Conservation (phyloP, 108 stramenopile genomes). For the Fistulifera pelliculosa region DNA sequence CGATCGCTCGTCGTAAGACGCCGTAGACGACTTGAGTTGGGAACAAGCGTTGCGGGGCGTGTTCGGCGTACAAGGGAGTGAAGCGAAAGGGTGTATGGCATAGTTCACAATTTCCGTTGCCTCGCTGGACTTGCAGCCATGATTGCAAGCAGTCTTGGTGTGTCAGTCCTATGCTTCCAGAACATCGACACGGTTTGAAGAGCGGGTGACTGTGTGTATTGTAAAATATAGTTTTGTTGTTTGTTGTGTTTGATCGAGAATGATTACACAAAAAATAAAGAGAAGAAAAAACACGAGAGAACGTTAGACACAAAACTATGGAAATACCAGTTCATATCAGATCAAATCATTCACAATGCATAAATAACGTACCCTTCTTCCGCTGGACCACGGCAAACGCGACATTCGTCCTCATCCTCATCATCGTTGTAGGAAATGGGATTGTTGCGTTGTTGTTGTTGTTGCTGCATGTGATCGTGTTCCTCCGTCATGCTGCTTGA, state of each 20-base stretch:
- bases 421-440: constrained; percentile 9
- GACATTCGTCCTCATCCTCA: constrained; percentile 79
- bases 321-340: constrained; percentile 1
- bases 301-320: not conserved
- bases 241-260: too few species aligned
- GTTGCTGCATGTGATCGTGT: too few species aligned
- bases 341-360: too few species aligned
- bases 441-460: constrained; percentile 5
- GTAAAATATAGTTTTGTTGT: too few species aligned
- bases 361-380: constrained; percentile 68
- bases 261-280: not conserved
- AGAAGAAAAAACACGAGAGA: not conserved
- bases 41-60: constrained; percentile 69
- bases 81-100: constrained; percentile 79
- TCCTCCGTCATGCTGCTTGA: too few species aligned
- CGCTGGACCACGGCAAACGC: constrained; percentile 84
- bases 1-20: constrained; percentile 44
- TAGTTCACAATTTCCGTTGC: constrained; percentile 73
- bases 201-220: constrained; percentile 69
- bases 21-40: constrained; percentile 54
- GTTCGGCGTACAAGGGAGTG: constrained; percentile 65
- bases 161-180: constrained; percentile 82
- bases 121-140: constrained; percentile 76
- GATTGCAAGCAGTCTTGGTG: constrained; percentile 88
- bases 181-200: constrained; percentile 80